Evolutionary conservation across 2,329 filamentous ascomycete species (phyloP), one percentile per base, ranked within the genome.

Genomic region (Botryotinia calthae): DNA sequence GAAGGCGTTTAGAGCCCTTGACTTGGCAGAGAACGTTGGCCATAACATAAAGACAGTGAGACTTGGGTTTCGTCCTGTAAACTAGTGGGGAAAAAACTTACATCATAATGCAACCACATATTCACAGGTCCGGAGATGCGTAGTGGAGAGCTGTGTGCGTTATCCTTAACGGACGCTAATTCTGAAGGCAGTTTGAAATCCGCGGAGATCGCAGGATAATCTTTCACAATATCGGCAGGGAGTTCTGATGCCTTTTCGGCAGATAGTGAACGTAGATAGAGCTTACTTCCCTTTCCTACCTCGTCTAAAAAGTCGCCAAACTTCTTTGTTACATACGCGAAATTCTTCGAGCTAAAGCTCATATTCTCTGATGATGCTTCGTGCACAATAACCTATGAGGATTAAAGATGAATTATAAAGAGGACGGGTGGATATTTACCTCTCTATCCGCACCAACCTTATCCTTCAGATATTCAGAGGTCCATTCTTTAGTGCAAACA

Each of bases 71-170:
- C 25, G 20, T 9, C 9, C 46, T 9, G 16, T n/a, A 1, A 44
- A 4, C 22, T 25, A 42, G 44, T 2, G 40, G 1, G 8, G 10
- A 6, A 4, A 42, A 42, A 31, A 81, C 85, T 82, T 80, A 91
- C 90, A 82, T 97, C 93, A 83, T 96, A 97, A 82, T 97, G 93
- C 46, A 97, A 85, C 94, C 95, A 97, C 88, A 97, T 93, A 58
- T 90, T 91, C 18, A 95, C 92, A 2, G 88, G 88, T 0, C 93
- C 93, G 6, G 92, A 95, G 74, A 97, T 90, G 31, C 94, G 87
- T 37, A 97, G 82, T 0, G 94, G 90, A 4, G 93, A 95, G 80
- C 91, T 95, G 80, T 97, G 94, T 5, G 88, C 82, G 74, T 89
- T 89, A n/a, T 90, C 83, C 8, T 79, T 80, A 6, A 93, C 89